Percentiles rank a stretch among this genome's conserved stretches.
Evolutionary conservation across 2,329 filamentous ascomycete genomes (phyloP).

Genomic region (Microcera coccophila): DNA sequence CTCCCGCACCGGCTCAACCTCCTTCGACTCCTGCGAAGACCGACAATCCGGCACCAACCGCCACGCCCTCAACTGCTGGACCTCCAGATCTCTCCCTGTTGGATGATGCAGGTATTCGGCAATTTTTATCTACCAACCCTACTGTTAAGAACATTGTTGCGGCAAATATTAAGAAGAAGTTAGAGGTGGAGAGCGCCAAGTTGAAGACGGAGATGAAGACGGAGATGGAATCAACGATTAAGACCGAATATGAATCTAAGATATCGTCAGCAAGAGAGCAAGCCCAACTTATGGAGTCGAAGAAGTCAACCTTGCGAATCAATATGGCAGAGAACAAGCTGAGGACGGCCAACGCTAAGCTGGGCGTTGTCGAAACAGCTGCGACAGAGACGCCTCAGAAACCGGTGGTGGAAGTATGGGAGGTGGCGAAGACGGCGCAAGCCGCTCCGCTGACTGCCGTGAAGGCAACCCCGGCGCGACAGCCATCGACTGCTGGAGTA

Average conservation of each 20-base stretch:
- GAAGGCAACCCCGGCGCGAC: conserved; percentile 23
- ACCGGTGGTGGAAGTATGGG: conserved; percentile 83
- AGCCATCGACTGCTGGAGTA: conserved; percentile 18
- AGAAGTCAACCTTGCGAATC: conserved; percentile 69
- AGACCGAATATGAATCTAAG: conserved; percentile 54
- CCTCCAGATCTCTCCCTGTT: conserved; percentile 45
- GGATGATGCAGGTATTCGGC: conserved; percentile 53
- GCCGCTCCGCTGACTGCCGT: conserved; percentile 23
- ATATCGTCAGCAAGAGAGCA: conserved; percentile 54
- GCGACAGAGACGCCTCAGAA: conserved; percentile 80
- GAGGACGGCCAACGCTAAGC: conserved; percentile 63
- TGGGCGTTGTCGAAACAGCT: conserved; percentile 75
- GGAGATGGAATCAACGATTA: conserved; percentile 47
- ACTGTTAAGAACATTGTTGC: conserved; percentile 57
- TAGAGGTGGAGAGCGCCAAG: conserved; percentile 61
- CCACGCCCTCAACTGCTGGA: conserved; percentile 34
- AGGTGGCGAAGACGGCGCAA: conserved; percentile 60
- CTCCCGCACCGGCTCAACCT: conserved; percentile 18
- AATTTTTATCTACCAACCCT: conserved; percentile 53
- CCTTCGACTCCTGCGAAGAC: conserved; percentile 40
- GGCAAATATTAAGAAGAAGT: conserved; percentile 65
- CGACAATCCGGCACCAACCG: conserved; percentile 31
- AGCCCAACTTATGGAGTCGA: conserved; percentile 68
- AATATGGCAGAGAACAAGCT: conserved; percentile 74
- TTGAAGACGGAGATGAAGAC: conserved; percentile 54